phyloP scores from a whole-genome alignment of 2,329 filamentous ascomycete species.

The Beauveria varroae region DNA sequence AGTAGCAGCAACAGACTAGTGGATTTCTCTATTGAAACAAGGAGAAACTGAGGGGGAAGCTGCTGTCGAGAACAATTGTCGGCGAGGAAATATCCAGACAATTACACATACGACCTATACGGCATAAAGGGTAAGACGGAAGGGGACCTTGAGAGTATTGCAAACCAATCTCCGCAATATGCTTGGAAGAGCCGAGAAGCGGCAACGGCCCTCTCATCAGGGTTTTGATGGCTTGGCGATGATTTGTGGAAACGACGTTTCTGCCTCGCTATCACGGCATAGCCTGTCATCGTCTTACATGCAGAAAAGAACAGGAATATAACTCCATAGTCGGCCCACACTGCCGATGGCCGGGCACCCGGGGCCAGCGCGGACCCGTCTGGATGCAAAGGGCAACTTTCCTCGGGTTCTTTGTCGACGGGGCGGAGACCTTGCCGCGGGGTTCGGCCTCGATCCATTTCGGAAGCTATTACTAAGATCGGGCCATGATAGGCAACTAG shows the following conservation, averaged over 20 bases:
- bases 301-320: neutral
- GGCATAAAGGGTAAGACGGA: no score
- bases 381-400: no score
- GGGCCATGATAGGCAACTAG: neutral
- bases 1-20: no score
- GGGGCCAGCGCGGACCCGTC: neutral
- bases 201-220: neutral
- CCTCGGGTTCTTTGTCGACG: no score
- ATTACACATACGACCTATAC: neutral
- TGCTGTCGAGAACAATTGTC: neutral
- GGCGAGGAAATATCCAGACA: neutral
- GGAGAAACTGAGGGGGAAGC: neutral
- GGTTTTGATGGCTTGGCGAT: neutral
- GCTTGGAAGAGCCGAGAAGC: neutral
- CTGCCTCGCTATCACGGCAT: neutral
- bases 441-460: neutral
- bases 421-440: no score
- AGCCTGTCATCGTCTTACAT: neutral
- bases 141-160: neutral
- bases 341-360: neutral
- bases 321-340: neutral
- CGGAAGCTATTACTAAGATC: conserved; percentile 1
- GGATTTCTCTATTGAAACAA: neutral
- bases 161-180: neutral
- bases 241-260: neutral